Evolutionary conservation across 1,139 yeast species (phyloP), one percentile per base, ranked within the genome.

Genomic region (Kodamaea alishanica): DNA sequence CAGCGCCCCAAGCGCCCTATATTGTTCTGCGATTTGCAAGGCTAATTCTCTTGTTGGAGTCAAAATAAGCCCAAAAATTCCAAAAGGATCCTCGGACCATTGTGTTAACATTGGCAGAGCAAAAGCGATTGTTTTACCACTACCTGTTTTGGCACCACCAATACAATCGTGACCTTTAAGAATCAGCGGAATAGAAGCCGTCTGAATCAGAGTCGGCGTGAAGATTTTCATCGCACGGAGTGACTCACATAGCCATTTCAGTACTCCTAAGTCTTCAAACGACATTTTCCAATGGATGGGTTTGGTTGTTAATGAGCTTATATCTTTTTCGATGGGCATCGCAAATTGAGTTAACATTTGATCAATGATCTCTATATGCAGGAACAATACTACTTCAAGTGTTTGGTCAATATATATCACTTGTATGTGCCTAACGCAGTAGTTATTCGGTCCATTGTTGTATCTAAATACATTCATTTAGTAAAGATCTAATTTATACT

Each of bases 71-170:
- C 97, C 98, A 63, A 74, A 94, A 35, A 92, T 84, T 2, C 97
- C 99, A 60, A 75, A 77, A 0, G 98, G 98, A 55, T 94, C 98
- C 50, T 81, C 84, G 0, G 97, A 85, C 97, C 98, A 92, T 54
- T 82, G 75, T 1, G 95, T 81, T 40, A 92, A 68, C 89, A 92
- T 92, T 1, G 98, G 98, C 22, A 90, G 94, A 1, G 95, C 97
- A 73, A 92, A 92, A 0, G 98, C 96, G 26, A 94, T 83, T 2
- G 99, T 92, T 58, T 92, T 92, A 75, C 99, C 99, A 26, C 95
- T 84, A 65, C 99, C 99, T 0, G 99, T 92, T 61, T 86, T 86
- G 32, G 99, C 98, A 28, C 98, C 98, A 37, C 98, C 99, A 36
- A 92, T 92, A 60, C 97, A 90, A 60, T 90, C 96, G 50, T 81